phyloP scores from a whole-genome alignment of 148 eudicot species.

The Rhododendron simsii region DNA sequence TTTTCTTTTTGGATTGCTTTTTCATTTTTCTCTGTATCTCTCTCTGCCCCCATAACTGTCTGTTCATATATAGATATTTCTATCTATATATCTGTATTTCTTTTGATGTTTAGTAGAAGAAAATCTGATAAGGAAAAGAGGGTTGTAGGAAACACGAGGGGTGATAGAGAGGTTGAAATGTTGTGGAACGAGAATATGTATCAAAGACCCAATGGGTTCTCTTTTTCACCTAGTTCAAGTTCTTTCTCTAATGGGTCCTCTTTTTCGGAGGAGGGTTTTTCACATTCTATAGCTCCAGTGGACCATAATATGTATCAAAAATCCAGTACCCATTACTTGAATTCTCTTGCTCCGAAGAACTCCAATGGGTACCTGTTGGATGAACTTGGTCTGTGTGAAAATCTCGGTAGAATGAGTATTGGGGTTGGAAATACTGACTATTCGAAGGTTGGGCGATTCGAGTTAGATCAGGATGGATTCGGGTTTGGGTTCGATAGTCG shows the following conservation, averaged over 20 bases:
- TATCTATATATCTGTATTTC: neutral
- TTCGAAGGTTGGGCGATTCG: constrained; percentile 22
- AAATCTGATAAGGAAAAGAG: constrained; percentile 13
- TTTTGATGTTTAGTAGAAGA: constrained; percentile 20
- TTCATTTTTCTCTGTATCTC: constrained; percentile 9
- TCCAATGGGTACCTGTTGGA: constrained; percentile 21
- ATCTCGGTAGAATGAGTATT: constrained; percentile 30
- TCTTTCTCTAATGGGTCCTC: constrained; percentile 19
- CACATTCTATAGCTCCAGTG: constrained; percentile 31
- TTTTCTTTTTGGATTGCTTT: constrained; percentile 4
- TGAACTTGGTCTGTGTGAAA: constrained; percentile 38
- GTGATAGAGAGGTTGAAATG: constrained; percentile 28
- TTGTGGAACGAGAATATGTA: constrained; percentile 17
- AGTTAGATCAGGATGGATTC: constrained; percentile 22
- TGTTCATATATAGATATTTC: neutral
- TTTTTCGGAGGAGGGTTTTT: constrained; percentile 24
- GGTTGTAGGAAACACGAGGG: constrained; percentile 20
- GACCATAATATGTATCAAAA: constrained; percentile 21
- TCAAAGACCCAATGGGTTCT: constrained; percentile 16
- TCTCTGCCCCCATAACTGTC: neutral
- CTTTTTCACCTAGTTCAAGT: constrained; percentile 14
- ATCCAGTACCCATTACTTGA: constrained; percentile 23
- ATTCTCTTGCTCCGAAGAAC: constrained; percentile 18
- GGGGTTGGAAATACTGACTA: constrained; percentile 22
- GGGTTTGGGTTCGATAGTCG: constrained; percentile 20